A percentile compares a stretch with the other conserved stretches of the same genome.
Conservation (phyloP, 768 basidiomycete genomes). For the Psilocybe cubensis region DNA sequence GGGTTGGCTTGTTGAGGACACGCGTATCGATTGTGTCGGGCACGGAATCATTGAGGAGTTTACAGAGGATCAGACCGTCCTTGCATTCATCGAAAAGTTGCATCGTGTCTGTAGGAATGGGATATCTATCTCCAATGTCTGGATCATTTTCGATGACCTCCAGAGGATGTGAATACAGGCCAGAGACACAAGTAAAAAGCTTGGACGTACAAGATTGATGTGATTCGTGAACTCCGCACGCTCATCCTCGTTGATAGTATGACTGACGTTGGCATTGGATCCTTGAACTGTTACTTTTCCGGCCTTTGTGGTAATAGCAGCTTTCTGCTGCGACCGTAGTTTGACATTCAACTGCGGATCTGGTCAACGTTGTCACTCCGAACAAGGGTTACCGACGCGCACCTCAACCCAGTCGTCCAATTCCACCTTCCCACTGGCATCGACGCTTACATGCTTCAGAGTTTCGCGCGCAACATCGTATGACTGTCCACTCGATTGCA, state of each 20-base stretch:
- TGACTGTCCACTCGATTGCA: conserved; percentile 82
- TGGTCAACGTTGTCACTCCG: conserved; percentile 13
- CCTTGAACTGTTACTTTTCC: conserved; percentile 96
- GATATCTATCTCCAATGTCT: conserved; percentile 81
- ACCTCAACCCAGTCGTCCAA: conserved; percentile 99
- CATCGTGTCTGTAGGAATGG: conserved; percentile 96
- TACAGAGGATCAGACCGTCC: conserved; percentile 95
- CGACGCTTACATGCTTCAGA: conserved; percentile 91
- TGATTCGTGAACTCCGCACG: conserved; percentile 96
- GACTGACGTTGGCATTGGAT: conserved; percentile 93
- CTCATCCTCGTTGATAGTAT: conserved; percentile 98
- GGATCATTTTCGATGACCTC: conserved; percentile 92
- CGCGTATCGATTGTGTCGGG: conserved; percentile 99
- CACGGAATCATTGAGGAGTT: conserved; percentile 99
- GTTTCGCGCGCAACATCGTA: conserved; percentile 92
- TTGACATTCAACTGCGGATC: conserved; percentile 76
- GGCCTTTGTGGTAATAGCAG: conserved; percentile 61
- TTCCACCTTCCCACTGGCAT: conserved; percentile 95
- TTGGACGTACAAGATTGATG: conserved; percentile 81
- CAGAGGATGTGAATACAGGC: conserved; percentile 6
- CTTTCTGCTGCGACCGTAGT: conserved; percentile 56
- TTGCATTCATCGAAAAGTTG: conserved; percentile 97
- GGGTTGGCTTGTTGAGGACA: conserved; percentile 89
- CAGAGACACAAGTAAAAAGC: neutral
- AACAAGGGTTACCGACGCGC: conserved; percentile 25